Evolutionary conservation across 75 land plant genomes (phyloP).

Genomic region (Pseudotsuga menziesii): DNA sequence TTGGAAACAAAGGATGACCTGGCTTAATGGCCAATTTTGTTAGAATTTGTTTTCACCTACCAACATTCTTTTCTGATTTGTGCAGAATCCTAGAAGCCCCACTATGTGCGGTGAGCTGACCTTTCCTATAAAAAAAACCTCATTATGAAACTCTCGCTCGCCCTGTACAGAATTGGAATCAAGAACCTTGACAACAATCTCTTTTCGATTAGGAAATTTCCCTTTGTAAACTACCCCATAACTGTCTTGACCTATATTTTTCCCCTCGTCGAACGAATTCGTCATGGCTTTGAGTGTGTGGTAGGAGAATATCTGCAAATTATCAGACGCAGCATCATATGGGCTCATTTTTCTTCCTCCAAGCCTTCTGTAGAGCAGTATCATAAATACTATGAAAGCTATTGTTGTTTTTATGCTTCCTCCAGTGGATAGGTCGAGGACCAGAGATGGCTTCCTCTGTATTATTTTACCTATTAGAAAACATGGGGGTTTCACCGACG

Average conservation of each 20-base stretch:
- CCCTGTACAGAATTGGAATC: slow-evolving; percentile 84
- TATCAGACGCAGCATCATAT: not conserved
- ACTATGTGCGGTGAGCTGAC: too few species aligned
- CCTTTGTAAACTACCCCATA: too few species aligned
- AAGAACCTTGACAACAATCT: slow-evolving; percentile 78
- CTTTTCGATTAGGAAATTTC: slow-evolving; percentile 12
- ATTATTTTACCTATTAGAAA: too few species aligned
- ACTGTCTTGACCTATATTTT: slow-evolving; percentile 79
- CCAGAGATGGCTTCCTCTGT: too few species aligned
- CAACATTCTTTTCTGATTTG: too few species aligned
- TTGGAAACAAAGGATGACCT: too few species aligned
- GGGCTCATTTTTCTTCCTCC: not conserved
- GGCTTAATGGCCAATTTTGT: too few species aligned
- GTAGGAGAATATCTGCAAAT: slow-evolving; percentile 65
- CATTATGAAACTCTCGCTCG: slow-evolving; percentile 93
- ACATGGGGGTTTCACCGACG: too few species aligned
- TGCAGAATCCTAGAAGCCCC: too few species aligned
- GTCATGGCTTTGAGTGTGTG: slow-evolving; percentile 72
- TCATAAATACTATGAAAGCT: not conserved
- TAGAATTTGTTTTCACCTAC: too few species aligned
- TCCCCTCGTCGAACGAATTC: slow-evolving; percentile 38
- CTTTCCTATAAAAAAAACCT: too few species aligned
- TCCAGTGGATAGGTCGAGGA: not conserved
- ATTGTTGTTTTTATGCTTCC: not conserved
- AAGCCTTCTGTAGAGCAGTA: not conserved